Base-by-base conservation (phyloP, 441 rosid genomes). In the Populus tomentosa region DNA sequence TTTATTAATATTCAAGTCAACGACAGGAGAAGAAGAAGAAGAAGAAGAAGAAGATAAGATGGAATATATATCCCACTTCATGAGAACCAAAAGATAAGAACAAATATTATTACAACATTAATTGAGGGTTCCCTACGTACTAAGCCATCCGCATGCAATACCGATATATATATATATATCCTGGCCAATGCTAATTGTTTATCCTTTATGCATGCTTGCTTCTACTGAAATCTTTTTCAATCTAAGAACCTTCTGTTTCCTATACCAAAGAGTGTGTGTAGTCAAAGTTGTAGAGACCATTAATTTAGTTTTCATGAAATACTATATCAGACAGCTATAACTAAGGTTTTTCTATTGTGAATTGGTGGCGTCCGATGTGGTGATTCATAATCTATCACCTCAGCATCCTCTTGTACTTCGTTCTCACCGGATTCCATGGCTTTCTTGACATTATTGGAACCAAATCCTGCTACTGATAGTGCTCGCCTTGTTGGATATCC, bases 301-400 rank as follows among this genome's bases (percentile, higher is more conserved):
- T 72, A 36, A 18, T 33, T 67, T 33, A 36, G 30, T 33, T 40
- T 40, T 40, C 14, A 10, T 35, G 23, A 65, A n/a, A 10, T 26
- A 23, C 1, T 9, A 36, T 10, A 7, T 56, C 3, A 40, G 46
- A 40, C 46, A 7, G 23, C 4, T 33, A 20, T 53, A 21, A 32
- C 46, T 59, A 77, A 72, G 38, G 38, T 16, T 80, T 74, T 20
- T 69, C 73, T 71, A 40, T 86, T 77, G 79, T 86, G 85, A 80
- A 80, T 78, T 6, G 86, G 85, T 35, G 88, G 85, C 36, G 72
- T 74, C 67, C 71, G 77, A 59, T 62, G 85, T 0, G 86, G 85
- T 74, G 75, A 80, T 6, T 78, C 82, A 67, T 86, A 86, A 80
- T 86, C 86, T 20, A 20, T 67, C 59, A 72, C 64, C 26, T 64